Base-by-base conservation (phyloP, 495 filamentous ascomycete species). In the Daldinia grandis region DNA sequence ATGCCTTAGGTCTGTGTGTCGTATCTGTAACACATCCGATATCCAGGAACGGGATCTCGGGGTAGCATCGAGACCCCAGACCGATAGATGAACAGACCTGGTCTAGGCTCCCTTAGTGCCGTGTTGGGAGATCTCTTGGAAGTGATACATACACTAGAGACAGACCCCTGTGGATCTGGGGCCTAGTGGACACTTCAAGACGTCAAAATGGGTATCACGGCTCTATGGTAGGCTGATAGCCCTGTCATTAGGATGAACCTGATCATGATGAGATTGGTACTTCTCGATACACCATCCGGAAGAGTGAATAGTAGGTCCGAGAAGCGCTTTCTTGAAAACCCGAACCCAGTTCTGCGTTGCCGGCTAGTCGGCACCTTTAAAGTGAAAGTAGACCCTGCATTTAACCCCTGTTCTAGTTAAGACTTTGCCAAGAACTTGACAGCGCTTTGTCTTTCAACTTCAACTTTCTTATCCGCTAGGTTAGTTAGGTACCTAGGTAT, bases 1-100 rank as follows among this genome's bases (percentile, higher is more conserved):
- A 72, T 60, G 44, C 59, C 49, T 24, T 40, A 51, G 17, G 59
- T 64, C 64, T 68, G 69, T 68, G 70, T 55, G 61, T 69, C 65
- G 64, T n/a, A 66, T 68, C 70, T 69, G 70, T 73, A 66, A 73
- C 70, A 69, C 65, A 66, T 69, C 70, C 70, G 70, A 73, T 73
- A 28, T 61, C 50, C 37, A 64, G 40, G 61, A 68, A 68, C 0
- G 56, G 56, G 68, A 64, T 25, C 66, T 72, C 6, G 61, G 70
- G 65, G 61, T 69, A 64, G 14, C 60, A 24, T 54, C 47, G 59
- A 68, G 57, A 61, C 64, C 64, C 55, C 47, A 33, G 60, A 27
- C 27, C 42, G 42, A 31, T 51, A 24, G n/a, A 33, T 38, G 57
- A 10, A 60, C 50, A 21, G 57, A 44, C 27, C 51, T 47, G 24